Base-by-base conservation (phyloP, 2,329 filamentous ascomycete species). In the Claviceps monticola region DNA sequence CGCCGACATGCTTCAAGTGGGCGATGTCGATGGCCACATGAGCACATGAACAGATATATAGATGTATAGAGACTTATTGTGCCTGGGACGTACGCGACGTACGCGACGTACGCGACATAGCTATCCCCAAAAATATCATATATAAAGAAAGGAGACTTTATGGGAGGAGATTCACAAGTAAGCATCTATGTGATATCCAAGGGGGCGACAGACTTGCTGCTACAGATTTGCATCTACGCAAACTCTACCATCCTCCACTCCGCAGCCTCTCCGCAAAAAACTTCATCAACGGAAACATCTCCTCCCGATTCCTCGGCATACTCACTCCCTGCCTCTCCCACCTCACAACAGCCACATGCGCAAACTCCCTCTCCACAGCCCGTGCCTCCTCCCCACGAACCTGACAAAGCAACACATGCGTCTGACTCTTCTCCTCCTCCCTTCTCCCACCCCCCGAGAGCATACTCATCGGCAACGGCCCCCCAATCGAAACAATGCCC, bases 221-320 rank as follows among this genome's bases (percentile, higher is more conserved):
- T 34, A 1, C 29, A 3, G 4, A 34, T 19, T 19, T 19, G 29
- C 29, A 11, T 34, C 29, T 11, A 11, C 29, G 9, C 29, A 34
- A 34, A 34, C 29, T 11, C 9, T 34, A 39, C 17, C 13, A 43
- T 52, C 57, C 61, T 17, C 57, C 62, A 49, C 53, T 58, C 34
- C 51, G 61, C 17, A 93, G 66, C 60, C 83, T 75, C 49, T 83
- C 76, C 0, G 83, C 83, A 60, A 89, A 77, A 60, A 84, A 96
- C 61, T 84, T 80, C 88, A 96, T 96, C 54, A 96, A 77, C 0
- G 90, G 89, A 60, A 90, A 63, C 76, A 94, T 90, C 73, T 97
- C 90, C 11, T 94, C 88, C 50, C 84, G 75, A 63, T 76, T 84
- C 46, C 74, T 72, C n/a, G 89, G 88, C 90, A 96, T 95, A 1